phyloP scores from a whole-genome alignment of 2,329 filamentous ascomycete genomes.

The Myriosclerotinia curreyana region DNA sequence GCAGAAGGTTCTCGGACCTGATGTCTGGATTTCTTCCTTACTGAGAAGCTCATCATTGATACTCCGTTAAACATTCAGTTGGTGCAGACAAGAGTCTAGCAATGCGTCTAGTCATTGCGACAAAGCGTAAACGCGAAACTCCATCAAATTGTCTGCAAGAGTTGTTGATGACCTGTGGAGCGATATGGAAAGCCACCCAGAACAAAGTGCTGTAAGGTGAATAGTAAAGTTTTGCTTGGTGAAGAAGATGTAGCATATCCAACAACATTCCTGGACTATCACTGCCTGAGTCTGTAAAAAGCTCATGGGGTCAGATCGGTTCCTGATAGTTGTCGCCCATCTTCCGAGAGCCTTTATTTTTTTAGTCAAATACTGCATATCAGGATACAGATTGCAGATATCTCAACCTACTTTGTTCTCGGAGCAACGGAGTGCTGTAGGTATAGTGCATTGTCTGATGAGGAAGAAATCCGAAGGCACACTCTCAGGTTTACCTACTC shows the following conservation, averaged over 20 bases:
- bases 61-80: constrained; percentile 9
- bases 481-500: constrained; percentile 13
- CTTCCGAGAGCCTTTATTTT: background rate
- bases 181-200: constrained; percentile 18
- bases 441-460: constrained; percentile 19
- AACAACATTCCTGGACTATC: constrained; percentile 1
- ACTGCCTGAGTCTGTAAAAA: constrained; percentile 8
- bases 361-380: constrained; percentile 2
- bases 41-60: constrained; percentile 7
- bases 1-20: constrained; percentile 2
- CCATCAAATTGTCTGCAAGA: constrained; percentile 6
- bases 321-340: background rate
- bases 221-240: constrained; percentile 1
- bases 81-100: constrained; percentile 2
- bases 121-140: background rate
- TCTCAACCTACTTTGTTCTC: constrained; percentile 12
- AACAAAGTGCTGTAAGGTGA: background rate
- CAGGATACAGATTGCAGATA: constrained; percentile 6
- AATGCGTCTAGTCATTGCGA: background rate
- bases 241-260: constrained; percentile 1
- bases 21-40: constrained; percentile 4
- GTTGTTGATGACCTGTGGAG: constrained; percentile 11
- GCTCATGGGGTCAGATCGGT: constrained; percentile 10
- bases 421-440: constrained; percentile 11
- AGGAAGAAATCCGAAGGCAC: constrained; percentile 19